These are phyloP conservation scores for Chamaenerion angustifolium DNA, from an alignment of 345 rosid species.

Conservation along the genomic window DNA sequence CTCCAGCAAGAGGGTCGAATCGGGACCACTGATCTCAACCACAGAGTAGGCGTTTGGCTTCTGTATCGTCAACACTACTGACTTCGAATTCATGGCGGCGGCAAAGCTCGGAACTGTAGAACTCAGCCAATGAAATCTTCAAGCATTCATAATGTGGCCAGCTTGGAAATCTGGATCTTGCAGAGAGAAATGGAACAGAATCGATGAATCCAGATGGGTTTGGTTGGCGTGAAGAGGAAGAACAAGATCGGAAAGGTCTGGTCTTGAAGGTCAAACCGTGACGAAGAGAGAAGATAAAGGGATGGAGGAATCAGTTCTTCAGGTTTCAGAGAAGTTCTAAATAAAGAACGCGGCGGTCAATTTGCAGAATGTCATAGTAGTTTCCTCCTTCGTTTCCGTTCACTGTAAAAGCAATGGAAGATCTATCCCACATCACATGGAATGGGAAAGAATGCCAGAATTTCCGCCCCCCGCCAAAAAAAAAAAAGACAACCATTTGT, in stretches of 20 bases:
- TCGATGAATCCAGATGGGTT: conserved; percentile 10
- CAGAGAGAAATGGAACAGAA: conserved; percentile 12
- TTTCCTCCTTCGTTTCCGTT: not conserved
- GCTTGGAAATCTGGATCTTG: conserved; percentile 5
- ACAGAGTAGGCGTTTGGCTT: conserved; percentile 52
- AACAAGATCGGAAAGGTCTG: not conserved
- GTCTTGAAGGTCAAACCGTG: conserved; percentile 9
- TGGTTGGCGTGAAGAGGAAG: conserved; percentile 4
- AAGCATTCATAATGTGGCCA: not conserved
- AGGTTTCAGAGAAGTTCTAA: conserved; percentile 9
- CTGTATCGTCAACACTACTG: conserved; percentile 71
- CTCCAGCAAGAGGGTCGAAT: conserved; percentile 45
- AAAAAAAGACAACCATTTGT: too few species aligned
- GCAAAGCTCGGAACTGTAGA: not conserved
- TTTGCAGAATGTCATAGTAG: not conserved
- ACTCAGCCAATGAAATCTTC: conserved; percentile 1
- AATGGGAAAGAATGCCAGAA: too few species aligned
- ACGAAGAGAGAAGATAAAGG: conserved; percentile 3
- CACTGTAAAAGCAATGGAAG: conserved; percentile 7
- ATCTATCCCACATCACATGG: conserved; percentile 10
- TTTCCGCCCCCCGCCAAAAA: too few species aligned
- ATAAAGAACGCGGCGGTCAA: conserved; percentile 11
- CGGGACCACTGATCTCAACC: conserved; percentile 45
- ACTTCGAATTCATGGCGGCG: conserved; percentile 52
- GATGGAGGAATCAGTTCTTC: not conserved